Base-by-base conservation (phyloP, 179 eudicot species). In the Beta lomatogona region DNA sequence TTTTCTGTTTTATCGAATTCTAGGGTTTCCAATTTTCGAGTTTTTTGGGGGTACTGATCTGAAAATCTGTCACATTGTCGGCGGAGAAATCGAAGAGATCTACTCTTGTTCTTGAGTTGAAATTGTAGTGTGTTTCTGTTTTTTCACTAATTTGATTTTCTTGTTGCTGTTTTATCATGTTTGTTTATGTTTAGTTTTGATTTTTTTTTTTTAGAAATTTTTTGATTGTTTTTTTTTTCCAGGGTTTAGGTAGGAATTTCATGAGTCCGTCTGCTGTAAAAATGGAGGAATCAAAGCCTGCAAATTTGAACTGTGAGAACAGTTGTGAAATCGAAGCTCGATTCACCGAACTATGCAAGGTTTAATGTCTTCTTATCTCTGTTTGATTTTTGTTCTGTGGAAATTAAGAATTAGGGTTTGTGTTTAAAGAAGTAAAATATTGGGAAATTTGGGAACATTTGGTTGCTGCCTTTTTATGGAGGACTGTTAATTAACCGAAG, bases 301-400 rank as follows among this genome's bases (percentile, higher is more conserved):
- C 77, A 52, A 70, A 19, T 76, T 61, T 59, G 78, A 82, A 64
- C n/a, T 21, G 28, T 10, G 82, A 82, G 21, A 82, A 71, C 22
- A 68, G 46, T 11, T 67, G 53, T 9, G 88, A 88, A 22, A 73
- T 82, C 5, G 85, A 85, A 85, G 82, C 85, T 81, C 83, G 88
- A 45, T 88, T 85, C 58, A 41, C 77, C 73, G 77, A 81, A 6
- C 73, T 88, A 13, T 88, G 90, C 90, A 85, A 88, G 90, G 90
- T 88, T 36, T 36, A 36, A 50, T 48, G 48, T 15, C 63, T 58
- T 59, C 13, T 44, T 36, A 3, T 52, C 36, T 6, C 31, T 19
- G 36, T 44, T n/a, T 53, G 14, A 18, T 52, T 52, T 52, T 50
- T 36, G 41, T 36, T 36, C 41, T 36, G 41, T 36, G 41, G 2